Evolutionary conservation across 495 filamentous ascomycete species (phyloP), one percentile per base, ranked within the genome.

Genomic region (Aspergillus steynii): DNA sequence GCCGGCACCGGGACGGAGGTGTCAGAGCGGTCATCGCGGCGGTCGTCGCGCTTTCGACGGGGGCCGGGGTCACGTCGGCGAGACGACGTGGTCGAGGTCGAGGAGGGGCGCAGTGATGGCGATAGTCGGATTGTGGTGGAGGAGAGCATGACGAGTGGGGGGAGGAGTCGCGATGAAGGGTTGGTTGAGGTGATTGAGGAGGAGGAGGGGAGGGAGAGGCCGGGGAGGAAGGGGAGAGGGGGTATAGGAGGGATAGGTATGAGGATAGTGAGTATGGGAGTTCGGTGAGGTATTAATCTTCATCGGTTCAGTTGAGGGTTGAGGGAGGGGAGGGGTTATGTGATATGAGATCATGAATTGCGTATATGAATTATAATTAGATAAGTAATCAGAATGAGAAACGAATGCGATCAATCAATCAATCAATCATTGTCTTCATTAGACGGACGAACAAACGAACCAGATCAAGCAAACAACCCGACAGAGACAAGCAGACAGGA

Each of bases 151-250:
- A 49, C 53, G 48, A 49, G 49, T 54, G 37, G 56, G 51, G 29
- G 48, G 2, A 20, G 20, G 12, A 42, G 37, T 14, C 37, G 12
- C 4, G 75, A 69, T 32, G 71, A 68, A 6, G 73, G 74, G 61
- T 50, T 70, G 1, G 55, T 74, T 5, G 68, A 72, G 67, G 70
- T 73, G 25, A 56, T 72, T 64, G 74, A 76, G 58, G 74, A 75
- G 61, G 63, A 71, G 50, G 42, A 26, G 45, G 15, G 14, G 58
- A 20, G 25, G 29, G 52, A 51, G 49, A n/a, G 46, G 37, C 53
- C 63, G 25, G 47, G 71, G 53, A 58, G 68, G 27, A 48, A 62
- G 14, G 67, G 72, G 53, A 67, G 67, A 55, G 64, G 55, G 61
- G 55, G 66, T 42, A 66, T 66, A 65, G 66, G 27, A 29, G 48